These are phyloP conservation scores for Fulvia fulva DNA, from an alignment of 2,329 filamentous ascomycete species.

Conservation along the genomic window DNA sequence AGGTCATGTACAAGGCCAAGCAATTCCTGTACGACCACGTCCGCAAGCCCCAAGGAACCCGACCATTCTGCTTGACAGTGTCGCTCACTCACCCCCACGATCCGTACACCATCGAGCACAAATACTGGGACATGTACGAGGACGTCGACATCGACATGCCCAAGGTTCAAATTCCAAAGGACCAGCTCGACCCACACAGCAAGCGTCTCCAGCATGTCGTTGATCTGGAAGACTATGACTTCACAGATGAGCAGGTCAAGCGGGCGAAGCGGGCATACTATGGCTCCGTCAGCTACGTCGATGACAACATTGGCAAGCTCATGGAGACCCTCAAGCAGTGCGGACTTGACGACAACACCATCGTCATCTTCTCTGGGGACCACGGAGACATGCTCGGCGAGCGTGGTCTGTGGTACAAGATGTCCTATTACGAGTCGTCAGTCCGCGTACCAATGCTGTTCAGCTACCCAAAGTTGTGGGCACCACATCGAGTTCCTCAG, in stretches of 20 bases:
- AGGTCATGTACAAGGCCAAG: conserved; percentile 86
- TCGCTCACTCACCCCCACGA: conserved; percentile 94
- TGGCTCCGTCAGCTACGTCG: conserved; percentile 87
- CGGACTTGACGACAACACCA: conserved; percentile 76
- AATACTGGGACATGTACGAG: conserved; percentile 92
- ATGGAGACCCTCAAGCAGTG: conserved; percentile 74
- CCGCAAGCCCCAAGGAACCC: conserved; percentile 66
- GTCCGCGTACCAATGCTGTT: conserved; percentile 84
- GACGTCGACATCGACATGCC: conserved; percentile 82
- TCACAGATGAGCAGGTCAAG: conserved; percentile 82
- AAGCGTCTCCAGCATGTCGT: conserved; percentile 81
- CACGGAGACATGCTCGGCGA: conserved; percentile 96
- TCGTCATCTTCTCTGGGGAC: conserved; percentile 88
- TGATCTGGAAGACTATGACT: conserved; percentile 78
- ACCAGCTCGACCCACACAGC: conserved; percentile 81
- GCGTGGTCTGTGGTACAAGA: conserved; percentile 92
- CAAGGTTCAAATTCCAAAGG: conserved; percentile 70
- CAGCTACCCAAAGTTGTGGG: conserved; percentile 71
- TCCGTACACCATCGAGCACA: conserved; percentile 87
- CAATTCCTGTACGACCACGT: conserved; percentile 91
- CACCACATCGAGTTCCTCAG: conserved; percentile 69
- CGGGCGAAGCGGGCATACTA: conserved; percentile 85
- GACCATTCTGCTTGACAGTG: conserved; percentile 84
- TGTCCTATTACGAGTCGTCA: conserved; percentile 92
- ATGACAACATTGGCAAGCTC: conserved; percentile 84